phyloP scores from a whole-genome alignment of 768 basidiomycete genomes.

The Tulasnella sp. region DNA sequence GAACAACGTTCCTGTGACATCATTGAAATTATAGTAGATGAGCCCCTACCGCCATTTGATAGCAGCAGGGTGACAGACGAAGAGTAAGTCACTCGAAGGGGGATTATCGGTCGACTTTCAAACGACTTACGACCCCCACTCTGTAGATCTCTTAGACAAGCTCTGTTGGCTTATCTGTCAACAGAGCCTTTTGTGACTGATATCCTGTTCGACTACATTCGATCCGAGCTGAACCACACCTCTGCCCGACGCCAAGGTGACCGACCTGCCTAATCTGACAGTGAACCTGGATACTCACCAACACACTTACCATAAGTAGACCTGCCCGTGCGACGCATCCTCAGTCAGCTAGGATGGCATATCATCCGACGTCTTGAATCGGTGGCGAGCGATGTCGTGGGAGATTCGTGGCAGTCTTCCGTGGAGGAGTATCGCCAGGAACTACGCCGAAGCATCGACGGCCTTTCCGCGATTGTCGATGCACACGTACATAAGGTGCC shows the following conservation, averaged over 20 bases:
- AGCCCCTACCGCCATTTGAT: background rate
- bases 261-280: background rate
- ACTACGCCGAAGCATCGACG: background rate
- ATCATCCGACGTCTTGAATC: background rate
- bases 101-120: background rate
- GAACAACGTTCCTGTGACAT: background rate
- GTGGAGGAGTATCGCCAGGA: background rate
- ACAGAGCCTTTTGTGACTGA: background rate
- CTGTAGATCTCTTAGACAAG: background rate
- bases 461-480: background rate
- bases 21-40: background rate
- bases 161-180: background rate
- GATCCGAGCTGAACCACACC: background rate
- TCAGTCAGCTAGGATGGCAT: conserved; percentile 10
- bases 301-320: background rate
- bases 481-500: background rate
- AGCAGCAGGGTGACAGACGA: background rate
- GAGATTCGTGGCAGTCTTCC: conserved; percentile 1
- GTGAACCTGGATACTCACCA: no score
- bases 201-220: background rate
- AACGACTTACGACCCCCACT: background rate
- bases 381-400: background rate
- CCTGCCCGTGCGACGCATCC: background rate
- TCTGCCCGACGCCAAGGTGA: background rate
- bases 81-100: background rate